Evolutionary conservation across 371 early-diverging fungal species (phyloP).

Genomic region (Apophysomyces ossiformis): DNA sequence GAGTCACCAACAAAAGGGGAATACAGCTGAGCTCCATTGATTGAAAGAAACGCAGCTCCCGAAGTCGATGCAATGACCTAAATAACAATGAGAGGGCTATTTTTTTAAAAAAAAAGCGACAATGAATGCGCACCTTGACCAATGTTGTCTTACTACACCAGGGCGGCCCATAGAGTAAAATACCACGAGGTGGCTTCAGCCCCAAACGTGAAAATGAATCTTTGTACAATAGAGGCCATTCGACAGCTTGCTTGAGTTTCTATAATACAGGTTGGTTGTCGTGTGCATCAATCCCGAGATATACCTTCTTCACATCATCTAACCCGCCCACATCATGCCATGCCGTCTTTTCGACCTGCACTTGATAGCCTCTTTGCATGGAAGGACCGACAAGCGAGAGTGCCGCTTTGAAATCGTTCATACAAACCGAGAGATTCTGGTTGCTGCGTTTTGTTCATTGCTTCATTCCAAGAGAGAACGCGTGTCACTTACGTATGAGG

Average conservation of each 20-base stretch:
- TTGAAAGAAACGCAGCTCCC: slow-evolving; percentile 81
- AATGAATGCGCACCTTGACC: no score
- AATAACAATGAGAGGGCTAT: no score
- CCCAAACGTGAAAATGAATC: slow-evolving; percentile 82
- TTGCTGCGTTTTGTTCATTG: no score
- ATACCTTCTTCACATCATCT: slow-evolving; percentile 82
- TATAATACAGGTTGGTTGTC: slow-evolving; percentile 3
- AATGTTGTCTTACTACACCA: slow-evolving; percentile 98
- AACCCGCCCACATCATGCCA: slow-evolving; percentile 97
- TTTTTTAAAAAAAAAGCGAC: no score
- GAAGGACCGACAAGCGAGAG: slow-evolving; percentile 69
- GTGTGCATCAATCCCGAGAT: no score
- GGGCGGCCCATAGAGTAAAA: slow-evolving; percentile 97
- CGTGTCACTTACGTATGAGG: background rate
- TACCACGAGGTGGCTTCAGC: slow-evolving; percentile 83
- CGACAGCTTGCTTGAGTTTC: slow-evolving; percentile 90
- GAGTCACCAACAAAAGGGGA: slow-evolving; percentile 95
- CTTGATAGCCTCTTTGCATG: slow-evolving; percentile 64
- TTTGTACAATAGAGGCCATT: slow-evolving; percentile 90
- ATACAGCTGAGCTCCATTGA: slow-evolving; percentile 91
- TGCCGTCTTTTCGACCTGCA: slow-evolving; percentile 60
- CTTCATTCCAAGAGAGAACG: no score
- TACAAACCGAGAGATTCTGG: no score
- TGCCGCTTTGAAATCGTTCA: slow-evolving; percentile 67
- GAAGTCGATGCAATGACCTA: slow-evolving; percentile 79